Evolutionary conservation across 1,139 yeast genomes (phyloP), one percentile per base, ranked within the genome.

Genomic region (Pichia cactophila): DNA sequence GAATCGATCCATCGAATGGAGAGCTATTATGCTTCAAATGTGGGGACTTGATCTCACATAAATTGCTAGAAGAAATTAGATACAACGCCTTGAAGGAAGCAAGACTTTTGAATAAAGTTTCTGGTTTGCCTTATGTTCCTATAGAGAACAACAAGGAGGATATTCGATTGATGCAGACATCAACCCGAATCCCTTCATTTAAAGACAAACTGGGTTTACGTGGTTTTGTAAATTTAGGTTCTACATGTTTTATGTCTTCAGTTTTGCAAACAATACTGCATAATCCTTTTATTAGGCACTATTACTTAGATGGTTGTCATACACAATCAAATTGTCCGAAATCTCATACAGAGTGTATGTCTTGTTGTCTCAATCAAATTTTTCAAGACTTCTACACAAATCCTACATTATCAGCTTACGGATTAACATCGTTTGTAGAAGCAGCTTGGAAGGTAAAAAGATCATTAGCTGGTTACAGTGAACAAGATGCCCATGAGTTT

Each of bases 401-500:
- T 4, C 66, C 72, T 20, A 68, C 72, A 35, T 73, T 76, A 20
- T 76, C 78, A 26, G 94, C 95, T 0, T 85, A 71, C 64, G 95
- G 95, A 0, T 81, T 87, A 55, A 80, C 88, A 1, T 75, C 82
- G 47, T 68, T 90, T 44, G 70, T 90, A 49, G 76, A 78, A 41
- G 85, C 95, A 12, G 84, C 96, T 1, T 88, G 96, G 95, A 81
- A 79, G 59, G 81, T 84, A 50, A 86, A 87, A 60, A 78, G 83
- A 57, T 78, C 89, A 28, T 75, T 92, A 51, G 95, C 97, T 0
- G 98, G 98, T 1, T 89, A 89, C 56, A 86, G 92, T 45, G 97
- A 92, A 67, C 98, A 92, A 67, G 98, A 92, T 65, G 97, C 98
- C 0, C 98, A 92, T 67, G 98, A 92, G 65, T 92, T 90, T 66